Evolutionary conservation across 495 filamentous ascomycete species (phyloP).

Genomic region (Trichoderma erinaceum): DNA sequence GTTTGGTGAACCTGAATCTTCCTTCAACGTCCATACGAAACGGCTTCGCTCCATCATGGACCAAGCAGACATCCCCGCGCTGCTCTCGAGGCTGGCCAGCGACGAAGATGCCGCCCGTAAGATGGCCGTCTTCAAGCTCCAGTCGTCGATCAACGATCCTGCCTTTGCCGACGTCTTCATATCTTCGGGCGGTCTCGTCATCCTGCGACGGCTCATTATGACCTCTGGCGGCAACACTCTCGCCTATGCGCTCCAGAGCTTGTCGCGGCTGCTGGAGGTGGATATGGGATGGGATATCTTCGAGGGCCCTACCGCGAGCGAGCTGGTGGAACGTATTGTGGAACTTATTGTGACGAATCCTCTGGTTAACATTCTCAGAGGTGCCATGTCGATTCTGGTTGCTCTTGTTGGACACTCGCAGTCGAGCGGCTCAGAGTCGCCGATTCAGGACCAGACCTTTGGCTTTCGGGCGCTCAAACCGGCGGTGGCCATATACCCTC

Average conservation of each 20-base stretch:
- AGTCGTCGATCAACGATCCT: constrained; percentile 88
- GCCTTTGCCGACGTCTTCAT: constrained; percentile 97
- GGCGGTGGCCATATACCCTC: constrained; percentile 80
- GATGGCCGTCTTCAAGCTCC: constrained; percentile 98
- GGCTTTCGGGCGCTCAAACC: constrained; percentile 90
- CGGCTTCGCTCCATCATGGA: constrained; percentile 39
- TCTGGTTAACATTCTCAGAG: constrained; percentile 92
- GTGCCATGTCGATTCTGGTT: constrained; percentile 93
- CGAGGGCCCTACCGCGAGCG: constrained; percentile 42
- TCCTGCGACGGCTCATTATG: constrained; percentile 75
- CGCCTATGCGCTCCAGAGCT: constrained; percentile 86
- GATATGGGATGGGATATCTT: constrained; percentile 95
- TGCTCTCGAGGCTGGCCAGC: constrained; percentile 50
- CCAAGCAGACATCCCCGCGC: constrained; percentile 50
- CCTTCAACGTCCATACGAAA: background rate
- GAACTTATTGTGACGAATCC: constrained; percentile 93
- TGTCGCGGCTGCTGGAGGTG: constrained; percentile 81
- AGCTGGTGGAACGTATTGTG: constrained; percentile 67
- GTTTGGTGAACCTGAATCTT: background rate
- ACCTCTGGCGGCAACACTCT: constrained; percentile 86
- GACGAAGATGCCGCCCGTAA: constrained; percentile 86
- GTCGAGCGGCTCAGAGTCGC: constrained; percentile 23
- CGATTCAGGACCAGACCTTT: constrained; percentile 48
- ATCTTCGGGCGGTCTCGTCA: constrained; percentile 71
- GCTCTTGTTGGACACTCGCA: constrained; percentile 84